Conservation (phyloP, 805 yeast genomes). For the Maudiozyma pseudohumilis region DNA sequence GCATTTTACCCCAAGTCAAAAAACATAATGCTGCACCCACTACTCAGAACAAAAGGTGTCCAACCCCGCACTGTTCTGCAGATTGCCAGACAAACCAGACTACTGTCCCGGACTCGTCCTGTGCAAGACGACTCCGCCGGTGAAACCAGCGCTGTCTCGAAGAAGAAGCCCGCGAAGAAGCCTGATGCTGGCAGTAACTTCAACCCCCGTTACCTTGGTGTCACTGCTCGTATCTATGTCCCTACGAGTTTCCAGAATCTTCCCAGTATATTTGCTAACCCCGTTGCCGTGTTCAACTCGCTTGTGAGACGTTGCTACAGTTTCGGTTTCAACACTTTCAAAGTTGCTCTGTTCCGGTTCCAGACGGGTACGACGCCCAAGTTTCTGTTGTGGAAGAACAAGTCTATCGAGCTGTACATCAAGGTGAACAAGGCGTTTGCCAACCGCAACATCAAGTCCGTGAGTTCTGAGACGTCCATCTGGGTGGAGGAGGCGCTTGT, state of each 20-base stretch:
- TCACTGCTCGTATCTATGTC: conserved; percentile 37
- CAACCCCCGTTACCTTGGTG: conserved; percentile 34
- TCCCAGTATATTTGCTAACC: conserved; percentile 36
- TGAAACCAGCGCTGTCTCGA: not conserved
- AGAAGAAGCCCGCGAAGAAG: conserved; percentile 7
- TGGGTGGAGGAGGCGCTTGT: conserved; percentile 54
- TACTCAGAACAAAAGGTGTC: not conserved
- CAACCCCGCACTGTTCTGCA: too few species aligned
- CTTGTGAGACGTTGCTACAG: conserved; percentile 51
- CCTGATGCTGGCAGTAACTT: conserved; percentile 13
- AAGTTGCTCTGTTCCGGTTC: conserved; percentile 56
- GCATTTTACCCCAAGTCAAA: not conserved
- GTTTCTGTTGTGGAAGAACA: conserved; percentile 73
- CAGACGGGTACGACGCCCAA: conserved; percentile 61
- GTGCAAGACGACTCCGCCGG: conserved; percentile 1
- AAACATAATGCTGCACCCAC: not conserved
- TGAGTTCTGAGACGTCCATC: conserved; percentile 40
- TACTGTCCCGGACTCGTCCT: not conserved
- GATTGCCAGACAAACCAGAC: not conserved
- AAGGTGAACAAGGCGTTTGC: conserved; percentile 80
- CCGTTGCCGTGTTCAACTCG: conserved; percentile 35
- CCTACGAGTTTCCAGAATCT: conserved; percentile 40
- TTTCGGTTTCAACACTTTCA: conserved; percentile 58
- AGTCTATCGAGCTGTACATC: conserved; percentile 67
- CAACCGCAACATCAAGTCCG: conserved; percentile 37